phyloP scores from a whole-genome alignment of 2,329 filamentous ascomycete genomes.

The Ceratocystis huliohia region DNA sequence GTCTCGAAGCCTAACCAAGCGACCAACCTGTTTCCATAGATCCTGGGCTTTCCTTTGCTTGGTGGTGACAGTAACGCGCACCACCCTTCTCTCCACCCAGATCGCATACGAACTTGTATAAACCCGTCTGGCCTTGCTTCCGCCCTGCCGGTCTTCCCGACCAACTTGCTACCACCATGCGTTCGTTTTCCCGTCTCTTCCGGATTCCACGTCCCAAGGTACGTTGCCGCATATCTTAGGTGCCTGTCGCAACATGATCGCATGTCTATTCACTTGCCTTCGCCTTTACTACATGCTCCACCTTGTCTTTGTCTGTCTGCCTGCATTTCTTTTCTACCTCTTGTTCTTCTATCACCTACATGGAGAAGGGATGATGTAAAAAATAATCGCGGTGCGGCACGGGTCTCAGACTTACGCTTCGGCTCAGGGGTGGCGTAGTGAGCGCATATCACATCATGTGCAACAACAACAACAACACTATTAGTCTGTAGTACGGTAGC shows the following conservation, averaged over 20 bases:
- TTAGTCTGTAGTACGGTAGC: background rate
- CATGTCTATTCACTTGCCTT: background rate
- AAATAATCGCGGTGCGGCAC: background rate
- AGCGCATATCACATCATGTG: background rate
- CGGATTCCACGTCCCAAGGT: constrained; percentile 33
- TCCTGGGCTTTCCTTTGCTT: background rate
- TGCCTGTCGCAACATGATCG: background rate
- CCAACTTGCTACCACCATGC: constrained; percentile 14
- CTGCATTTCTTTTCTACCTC: background rate
- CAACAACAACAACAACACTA: background rate
- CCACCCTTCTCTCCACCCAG: background rate
- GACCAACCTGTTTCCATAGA: background rate
- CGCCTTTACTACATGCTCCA: background rate
- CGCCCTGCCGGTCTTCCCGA: background rate
- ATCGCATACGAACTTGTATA: too few species aligned
- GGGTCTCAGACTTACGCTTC: background rate
- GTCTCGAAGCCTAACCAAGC: background rate
- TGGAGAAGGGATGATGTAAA: background rate
- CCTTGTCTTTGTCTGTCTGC: background rate
- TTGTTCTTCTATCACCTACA: background rate
- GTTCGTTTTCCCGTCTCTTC: constrained; percentile 23
- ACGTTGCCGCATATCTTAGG: constrained; percentile 22
- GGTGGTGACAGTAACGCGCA: background rate
- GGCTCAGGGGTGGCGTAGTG: background rate
- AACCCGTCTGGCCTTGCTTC: background rate